phyloP scores from a whole-genome alignment of 75 land plant genomes.

The Azolla pinnata region DNA sequence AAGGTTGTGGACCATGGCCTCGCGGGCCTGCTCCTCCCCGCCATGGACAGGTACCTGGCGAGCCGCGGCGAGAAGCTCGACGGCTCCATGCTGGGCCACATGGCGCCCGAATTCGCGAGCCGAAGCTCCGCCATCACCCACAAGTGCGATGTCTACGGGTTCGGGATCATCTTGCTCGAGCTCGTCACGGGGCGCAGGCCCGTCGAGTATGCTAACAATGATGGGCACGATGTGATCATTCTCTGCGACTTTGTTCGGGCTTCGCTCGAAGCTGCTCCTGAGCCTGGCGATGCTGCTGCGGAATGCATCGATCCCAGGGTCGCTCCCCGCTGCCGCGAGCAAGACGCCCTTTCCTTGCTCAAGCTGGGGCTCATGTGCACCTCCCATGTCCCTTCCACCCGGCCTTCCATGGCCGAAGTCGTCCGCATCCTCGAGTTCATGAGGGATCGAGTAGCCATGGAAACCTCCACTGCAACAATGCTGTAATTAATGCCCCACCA shows the following conservation, averaged over 20 bases:
- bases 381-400: slow-evolving; percentile 90
- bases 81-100: slow-evolving; percentile 68
- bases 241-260: slow-evolving; percentile 62
- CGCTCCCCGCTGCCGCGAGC: slow-evolving; percentile 49
- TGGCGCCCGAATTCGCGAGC: slow-evolving; percentile 91
- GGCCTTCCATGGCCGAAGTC: slow-evolving; percentile 97
- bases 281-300: slow-evolving; percentile 52
- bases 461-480: no score
- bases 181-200: slow-evolving; percentile 80
- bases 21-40: slow-evolving; percentile 60
- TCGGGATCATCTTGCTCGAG: slow-evolving; percentile 78
- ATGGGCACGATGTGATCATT: slow-evolving; percentile 80
- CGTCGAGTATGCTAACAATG: slow-evolving; percentile 77
- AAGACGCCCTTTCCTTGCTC: slow-evolving; percentile 70
- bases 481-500: no score
- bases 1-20: slow-evolving; percentile 77
- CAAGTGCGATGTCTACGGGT: slow-evolving; percentile 91
- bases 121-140: slow-evolving; percentile 69
- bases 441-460: no score
- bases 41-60: slow-evolving; percentile 61
- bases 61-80: slow-evolving; percentile 70
- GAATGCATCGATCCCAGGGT: slow-evolving; percentile 55
- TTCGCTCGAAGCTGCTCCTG: slow-evolving; percentile 59
- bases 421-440: slow-evolving; percentile 87
- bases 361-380: slow-evolving; percentile 89